Percentiles rank a stretch among this genome's conserved stretches.
These are phyloP conservation scores for Inga oerstediana DNA, from an alignment of 306 rosid species.

Conservation along the genomic window DNA sequence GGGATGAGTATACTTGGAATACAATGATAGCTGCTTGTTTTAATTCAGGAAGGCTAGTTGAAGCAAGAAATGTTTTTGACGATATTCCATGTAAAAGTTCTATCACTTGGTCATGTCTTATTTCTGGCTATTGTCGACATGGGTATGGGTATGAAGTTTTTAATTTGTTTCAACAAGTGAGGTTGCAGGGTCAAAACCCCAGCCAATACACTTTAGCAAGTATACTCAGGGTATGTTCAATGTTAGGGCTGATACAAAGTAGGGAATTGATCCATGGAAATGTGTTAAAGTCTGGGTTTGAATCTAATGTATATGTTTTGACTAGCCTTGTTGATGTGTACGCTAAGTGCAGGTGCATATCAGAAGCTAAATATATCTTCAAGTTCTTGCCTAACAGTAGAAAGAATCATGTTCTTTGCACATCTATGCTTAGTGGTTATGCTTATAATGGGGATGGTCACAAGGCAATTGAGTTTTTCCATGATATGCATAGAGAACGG, in stretches of 20 bases:
- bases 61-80: slow-evolving; percentile 68
- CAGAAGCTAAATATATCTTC: slow-evolving; percentile 70
- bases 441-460: slow-evolving; percentile 69
- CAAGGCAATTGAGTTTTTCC: slow-evolving; percentile 70
- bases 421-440: slow-evolving; percentile 91
- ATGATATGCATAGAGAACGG: slow-evolving; percentile 54
- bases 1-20: slow-evolving; percentile 83
- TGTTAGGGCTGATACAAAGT: slow-evolving; percentile 55
- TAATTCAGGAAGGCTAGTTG: slow-evolving; percentile 60
- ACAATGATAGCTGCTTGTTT: slow-evolving; percentile 75
- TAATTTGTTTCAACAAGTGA: slow-evolving; percentile 64
- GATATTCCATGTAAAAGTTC: slow-evolving; percentile 49
- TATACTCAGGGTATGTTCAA: slow-evolving; percentile 66
- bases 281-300: slow-evolving; percentile 59
- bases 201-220: slow-evolving; percentile 80
- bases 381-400: slow-evolving; percentile 42
- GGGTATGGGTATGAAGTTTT: slow-evolving; percentile 67
- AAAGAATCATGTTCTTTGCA: slow-evolving; percentile 75
- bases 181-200: slow-evolving; percentile 62
- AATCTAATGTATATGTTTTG: slow-evolving; percentile 55
- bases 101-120: slow-evolving; percentile 80
- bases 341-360: slow-evolving; percentile 70
- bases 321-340: slow-evolving; percentile 92
- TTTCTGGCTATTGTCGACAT: slow-evolving; percentile 71
- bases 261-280: slow-evolving; percentile 77